These are phyloP conservation scores for Puccinia horiana DNA, from an alignment of 1,284 basidiomycete genomes.

Conservation along the genomic window DNA sequence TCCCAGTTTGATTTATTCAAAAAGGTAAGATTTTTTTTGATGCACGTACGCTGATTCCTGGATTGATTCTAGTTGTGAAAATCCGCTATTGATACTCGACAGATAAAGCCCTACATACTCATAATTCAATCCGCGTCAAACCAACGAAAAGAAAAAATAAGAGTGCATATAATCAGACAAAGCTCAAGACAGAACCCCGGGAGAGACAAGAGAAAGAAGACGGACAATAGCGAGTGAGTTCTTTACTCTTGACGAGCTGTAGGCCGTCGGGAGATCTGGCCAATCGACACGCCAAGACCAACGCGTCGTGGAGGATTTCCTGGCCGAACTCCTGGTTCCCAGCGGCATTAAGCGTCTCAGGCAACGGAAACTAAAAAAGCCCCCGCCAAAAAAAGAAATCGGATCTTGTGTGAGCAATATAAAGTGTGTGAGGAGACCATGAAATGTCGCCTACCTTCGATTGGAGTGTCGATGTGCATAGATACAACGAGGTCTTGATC, in stretches of 20 bases:
- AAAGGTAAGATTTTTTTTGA: no score
- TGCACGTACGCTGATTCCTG: conserved; percentile 30
- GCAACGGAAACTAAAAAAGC: conserved; percentile 35
- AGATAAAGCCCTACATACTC: conserved; percentile 43
- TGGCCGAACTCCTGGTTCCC: background rate
- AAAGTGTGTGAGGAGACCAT: no score
- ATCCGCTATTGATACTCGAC: conserved; percentile 29
- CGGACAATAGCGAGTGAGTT: conserved; percentile 36
- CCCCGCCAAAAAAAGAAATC: no score
- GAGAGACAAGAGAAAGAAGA: background rate
- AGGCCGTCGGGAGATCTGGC: conserved; percentile 16
- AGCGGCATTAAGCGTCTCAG: background rate
- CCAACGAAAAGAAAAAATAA: background rate
- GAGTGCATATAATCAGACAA: background rate
- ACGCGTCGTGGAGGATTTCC: conserved; percentile 37
- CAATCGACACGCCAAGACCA: conserved; percentile 29
- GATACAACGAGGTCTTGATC: conserved; percentile 31
- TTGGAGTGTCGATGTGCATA: conserved; percentile 35
- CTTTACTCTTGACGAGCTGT: conserved; percentile 15
- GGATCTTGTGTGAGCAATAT: background rate
- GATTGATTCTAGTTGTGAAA: conserved; percentile 26
- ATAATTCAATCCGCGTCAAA: no score
- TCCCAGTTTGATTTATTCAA: no score
- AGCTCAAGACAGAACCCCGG: background rate
- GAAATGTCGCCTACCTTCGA: conserved; percentile 7